Base-by-base conservation (phyloP, 345 rosid species). In the Linum lewisii region DNA sequence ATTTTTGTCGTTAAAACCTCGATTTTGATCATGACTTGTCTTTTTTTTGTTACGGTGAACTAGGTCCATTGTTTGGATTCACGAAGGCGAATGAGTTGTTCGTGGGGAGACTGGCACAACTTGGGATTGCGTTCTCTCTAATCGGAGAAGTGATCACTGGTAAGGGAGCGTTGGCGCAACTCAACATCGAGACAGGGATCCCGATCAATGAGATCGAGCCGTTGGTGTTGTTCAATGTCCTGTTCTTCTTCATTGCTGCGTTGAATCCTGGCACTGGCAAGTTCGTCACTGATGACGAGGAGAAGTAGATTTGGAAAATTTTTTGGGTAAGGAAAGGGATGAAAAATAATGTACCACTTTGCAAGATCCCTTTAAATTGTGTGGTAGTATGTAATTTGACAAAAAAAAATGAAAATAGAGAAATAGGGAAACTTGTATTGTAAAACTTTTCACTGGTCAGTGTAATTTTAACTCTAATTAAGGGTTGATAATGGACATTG, bases 61-160 rank as follows among this genome's bases (percentile, higher is more conserved):
- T 72, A 91, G 98, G 98, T 76, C 98, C 98, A 16, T 59, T 88
- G 64, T 92, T 92, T 55, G 96, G 98, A 21, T 92, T 92, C 77
- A 92, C 98, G 0, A 92, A 92, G 81, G 18, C 98, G 5, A 92
- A 92, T 11, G 98, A 92, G 76, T 74, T 92, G 19, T 92, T 92
- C 5, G 96, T 92, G 7, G 98, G 98, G 44, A 83, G 96, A 78
- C 64, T 92, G 84, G 98, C 98, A 14, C 98, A 92, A 65, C 72
- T 92, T 51, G 98, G 98, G 2, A 88, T 92, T 49, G 96, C 90
- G 5, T 92, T 92, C 80, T 92, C 98, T 13, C 60, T 92, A 72
- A 92, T 88, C 2, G 98, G 96, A 64, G 98, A 92, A 66, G 86
- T 92, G 54, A 81, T 92, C 47, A 92, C 96, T 15, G 90, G 95